phyloP scores from a whole-genome alignment of 2,329 filamentous ascomycete species.

The Hymenoscyphus infarciens region DNA sequence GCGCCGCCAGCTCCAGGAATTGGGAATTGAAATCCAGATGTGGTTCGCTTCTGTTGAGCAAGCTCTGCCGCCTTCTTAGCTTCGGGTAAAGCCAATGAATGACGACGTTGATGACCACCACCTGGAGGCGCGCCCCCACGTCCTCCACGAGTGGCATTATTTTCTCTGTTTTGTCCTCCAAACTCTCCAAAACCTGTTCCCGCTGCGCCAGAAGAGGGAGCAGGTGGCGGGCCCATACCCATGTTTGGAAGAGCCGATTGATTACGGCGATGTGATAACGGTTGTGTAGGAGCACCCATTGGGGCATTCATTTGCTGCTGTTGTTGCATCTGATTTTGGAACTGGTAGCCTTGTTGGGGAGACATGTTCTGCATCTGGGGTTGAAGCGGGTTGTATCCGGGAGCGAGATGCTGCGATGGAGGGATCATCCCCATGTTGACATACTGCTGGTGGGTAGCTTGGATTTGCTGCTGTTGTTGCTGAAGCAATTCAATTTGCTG shows the following conservation, averaged over 20 bases:
- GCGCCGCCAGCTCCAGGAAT: constrained; percentile 64
- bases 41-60: constrained; percentile 93
- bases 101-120: constrained; percentile 84
- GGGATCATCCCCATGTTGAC: constrained; percentile 95
- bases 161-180: constrained; percentile 54
- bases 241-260: constrained; percentile 94
- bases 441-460: constrained; percentile 95
- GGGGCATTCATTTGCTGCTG: constrained; percentile 70
- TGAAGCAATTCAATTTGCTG: constrained; percentile 97
- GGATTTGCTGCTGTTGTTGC: constrained; percentile 96
- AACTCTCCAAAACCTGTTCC: constrained; percentile 77
- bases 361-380: constrained; percentile 74
- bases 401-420: constrained; percentile 74
- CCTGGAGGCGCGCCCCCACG: constrained; percentile 66
- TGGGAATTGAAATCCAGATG: constrained; percentile 92
- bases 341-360: constrained; percentile 83
- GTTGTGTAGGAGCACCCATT: constrained; percentile 74
- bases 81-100: constrained; percentile 90
- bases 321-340: constrained; percentile 67
- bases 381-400: constrained; percentile 74
- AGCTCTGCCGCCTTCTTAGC: constrained; percentile 97
- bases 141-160: constrained; percentile 67
- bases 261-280: constrained; percentile 89
- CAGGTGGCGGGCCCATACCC: constrained; percentile 83
- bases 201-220: constrained; percentile 83